Evolutionary conservation across 495 filamentous ascomycete species (phyloP).

Genomic region (Penicillium soppii): DNA sequence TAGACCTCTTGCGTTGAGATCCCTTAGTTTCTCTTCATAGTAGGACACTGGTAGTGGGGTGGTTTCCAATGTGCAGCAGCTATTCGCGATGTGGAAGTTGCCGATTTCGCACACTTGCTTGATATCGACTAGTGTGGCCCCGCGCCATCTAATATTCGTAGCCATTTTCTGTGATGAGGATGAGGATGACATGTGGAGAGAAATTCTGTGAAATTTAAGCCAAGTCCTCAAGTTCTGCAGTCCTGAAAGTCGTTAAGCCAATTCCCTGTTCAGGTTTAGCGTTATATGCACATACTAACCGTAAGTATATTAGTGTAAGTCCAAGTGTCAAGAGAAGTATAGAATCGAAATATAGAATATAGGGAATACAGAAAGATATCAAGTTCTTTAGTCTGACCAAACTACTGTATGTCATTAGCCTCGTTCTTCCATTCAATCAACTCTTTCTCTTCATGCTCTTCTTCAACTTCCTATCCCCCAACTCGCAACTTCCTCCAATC

Average conservation of each 20-base stretch:
- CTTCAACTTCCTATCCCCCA: too few species aligned
- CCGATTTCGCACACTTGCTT: slow-evolving; percentile 29
- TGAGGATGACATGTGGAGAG: not conserved
- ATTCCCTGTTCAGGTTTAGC: not conserved
- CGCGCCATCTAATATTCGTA: slow-evolving; percentile 7
- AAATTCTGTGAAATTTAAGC: too few species aligned
- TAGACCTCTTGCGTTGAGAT: slow-evolving; percentile 13
- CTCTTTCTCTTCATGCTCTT: too few species aligned
- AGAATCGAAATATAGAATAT: not conserved
- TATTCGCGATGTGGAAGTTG: slow-evolving; percentile 30
- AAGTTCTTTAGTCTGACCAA: too few species aligned
- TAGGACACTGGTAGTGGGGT: slow-evolving; percentile 16
- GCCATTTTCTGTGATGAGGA: too few species aligned
- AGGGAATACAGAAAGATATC: too few species aligned
- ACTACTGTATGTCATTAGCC: too few species aligned
- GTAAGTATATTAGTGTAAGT: not conserved
- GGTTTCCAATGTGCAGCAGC: slow-evolving; percentile 25
- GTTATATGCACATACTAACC: not conserved
- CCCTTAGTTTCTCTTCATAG: slow-evolving; percentile 15
- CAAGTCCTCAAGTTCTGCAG: too few species aligned
- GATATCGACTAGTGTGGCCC: slow-evolving; percentile 19
- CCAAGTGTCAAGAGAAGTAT: not conserved
- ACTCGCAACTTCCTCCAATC: too few species aligned
- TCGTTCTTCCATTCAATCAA: too few species aligned
- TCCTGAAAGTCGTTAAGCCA: too few species aligned